Base-by-base conservation (phyloP, 2,329 filamentous ascomycete genomes). In the Botrytis hyacinthi region DNA sequence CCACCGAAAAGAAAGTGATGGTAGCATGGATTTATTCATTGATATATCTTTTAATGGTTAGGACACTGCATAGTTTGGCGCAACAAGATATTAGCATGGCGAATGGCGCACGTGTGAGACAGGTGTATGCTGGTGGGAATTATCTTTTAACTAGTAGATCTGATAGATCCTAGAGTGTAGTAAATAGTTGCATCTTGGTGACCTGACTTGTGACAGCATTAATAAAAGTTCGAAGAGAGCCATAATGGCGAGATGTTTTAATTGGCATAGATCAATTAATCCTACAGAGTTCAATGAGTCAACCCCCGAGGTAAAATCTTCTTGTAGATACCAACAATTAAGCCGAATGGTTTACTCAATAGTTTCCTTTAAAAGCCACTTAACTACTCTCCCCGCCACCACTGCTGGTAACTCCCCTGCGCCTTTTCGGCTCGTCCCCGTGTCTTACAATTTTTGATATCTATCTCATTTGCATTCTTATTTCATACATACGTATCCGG, bases 1-100 rank as follows among this genome's bases (percentile, higher is more conserved):
- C 72, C 70, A 59, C 68, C 71, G 16, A 66, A 65, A 35, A 71
- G 54, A 35, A 72, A 46, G 59, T 73, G 35, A 60, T 22, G 26
- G 32, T n/a, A 66, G 35, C 48, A 57, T 69, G 66, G n/a, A 26
- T 69, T 44, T 42, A 57, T 57, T 37, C 60, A 29, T 44, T 46
- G 29, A 40, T 61, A 60, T 37, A 4, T 35, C 35, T 70, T n/a
- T 32, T 16, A 12, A 59, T 20, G 32, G 14, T 67, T 40, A 22
- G 32, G 46, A 66, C 26, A 42, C 20, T 40, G 70, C 60, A 46
- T 67, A 18, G 9, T 29, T 29, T 46, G 37, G 70, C 18, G 42
- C 46, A 40, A 66, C 42, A 44, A 26, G 48, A 46, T 46, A 66
- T 72, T 44, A 48, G 61, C 40, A 63, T 44, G 54, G 68, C 59